Percentiles rank a stretch among this genome's conserved stretches.
Conservation (phyloP, 140 eudicot genomes). For the Senecio squalidus region DNA sequence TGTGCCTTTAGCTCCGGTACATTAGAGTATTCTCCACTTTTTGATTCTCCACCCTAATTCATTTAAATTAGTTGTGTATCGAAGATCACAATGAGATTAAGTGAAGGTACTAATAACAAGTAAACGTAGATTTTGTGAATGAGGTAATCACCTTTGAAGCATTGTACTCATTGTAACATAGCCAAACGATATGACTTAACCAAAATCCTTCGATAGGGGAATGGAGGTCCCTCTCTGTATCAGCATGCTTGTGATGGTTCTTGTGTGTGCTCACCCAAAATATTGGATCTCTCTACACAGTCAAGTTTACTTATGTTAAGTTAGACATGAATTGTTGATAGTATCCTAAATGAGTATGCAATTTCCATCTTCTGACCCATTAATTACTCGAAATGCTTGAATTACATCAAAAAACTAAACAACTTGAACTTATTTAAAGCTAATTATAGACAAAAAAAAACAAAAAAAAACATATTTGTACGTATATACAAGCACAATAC, state of each 20-base stretch:
- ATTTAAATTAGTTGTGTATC: neutral
- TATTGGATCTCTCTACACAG: conserved; percentile 46
- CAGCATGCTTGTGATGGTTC: conserved; percentile 50
- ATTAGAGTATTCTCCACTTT: conserved; percentile 1
- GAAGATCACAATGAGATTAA: neutral
- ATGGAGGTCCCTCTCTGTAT: conserved; percentile 57
- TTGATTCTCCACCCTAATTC: conserved; percentile 9
- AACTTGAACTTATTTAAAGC: too few species aligned
- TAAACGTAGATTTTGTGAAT: too few species aligned
- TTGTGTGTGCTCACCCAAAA: conserved; percentile 59
- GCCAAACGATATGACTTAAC: conserved; percentile 68
- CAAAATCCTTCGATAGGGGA: conserved; percentile 60
- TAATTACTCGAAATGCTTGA: too few species aligned
- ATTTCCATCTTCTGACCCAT: too few species aligned
- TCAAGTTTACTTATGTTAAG: too few species aligned
- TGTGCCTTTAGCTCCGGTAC: conserved; percentile 32
- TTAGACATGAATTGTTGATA: neutral
- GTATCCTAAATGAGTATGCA: too few species aligned
- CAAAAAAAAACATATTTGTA: neutral
- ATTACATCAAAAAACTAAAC: too few species aligned
- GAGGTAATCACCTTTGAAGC: conserved; percentile 25
- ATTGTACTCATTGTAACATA: conserved; percentile 29
- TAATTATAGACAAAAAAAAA: too few species aligned
- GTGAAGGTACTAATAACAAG: neutral
- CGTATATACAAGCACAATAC: neutral